Base-by-base conservation (phyloP, 495 filamentous ascomycete genomes). In the Neurospora sp. region DNA sequence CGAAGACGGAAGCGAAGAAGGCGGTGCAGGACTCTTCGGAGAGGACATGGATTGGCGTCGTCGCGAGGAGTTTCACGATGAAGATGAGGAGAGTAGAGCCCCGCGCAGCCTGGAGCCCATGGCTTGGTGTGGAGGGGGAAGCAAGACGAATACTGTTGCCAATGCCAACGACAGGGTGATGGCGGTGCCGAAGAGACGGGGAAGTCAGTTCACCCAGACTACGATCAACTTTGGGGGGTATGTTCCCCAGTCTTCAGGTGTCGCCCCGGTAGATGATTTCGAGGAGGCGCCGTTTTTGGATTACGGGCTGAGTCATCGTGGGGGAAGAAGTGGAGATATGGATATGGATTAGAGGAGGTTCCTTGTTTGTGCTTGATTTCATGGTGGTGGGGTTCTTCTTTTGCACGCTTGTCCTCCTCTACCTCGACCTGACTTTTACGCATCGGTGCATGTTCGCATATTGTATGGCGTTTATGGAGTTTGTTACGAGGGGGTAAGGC, bases 251-350 rank as follows among this genome's bases (percentile, higher is more conserved):
- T 66, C 54, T 0, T 35, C 54, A 18, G 54, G 54, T 18, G 12
- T 66, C 12, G 54, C 14, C 6, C 54, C 27, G 31, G 79, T 76
- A 69, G 77, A 77, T 54, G 87, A 89, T 76, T 89, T 88, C 76
- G 84, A 84, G 72, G 87, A 89, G 72, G 86, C 86, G 12, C 79
- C 82, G 11, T 89, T 89, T 72, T 72, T 89, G 72, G 84, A 85
- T 73, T 80, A 80, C 74, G 70, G 75, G 44, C 76, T 73, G 70
- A 72, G n/a, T 35, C 27, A 35, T 35, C 31, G 27, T 66, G 54
- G 54, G 54, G 54, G 27, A 31, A 71, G 44, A 69, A 70, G 41
- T 35, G 72, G 23, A 23, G 12, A 70, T 41, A 76, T 77, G 76
- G 77, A 79, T 27, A 39, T 75, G 44, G 80, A 79, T 75, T 41